phyloP scores from a whole-genome alignment of 768 basidiomycete genomes.

The Tylopilus intermedius region DNA sequence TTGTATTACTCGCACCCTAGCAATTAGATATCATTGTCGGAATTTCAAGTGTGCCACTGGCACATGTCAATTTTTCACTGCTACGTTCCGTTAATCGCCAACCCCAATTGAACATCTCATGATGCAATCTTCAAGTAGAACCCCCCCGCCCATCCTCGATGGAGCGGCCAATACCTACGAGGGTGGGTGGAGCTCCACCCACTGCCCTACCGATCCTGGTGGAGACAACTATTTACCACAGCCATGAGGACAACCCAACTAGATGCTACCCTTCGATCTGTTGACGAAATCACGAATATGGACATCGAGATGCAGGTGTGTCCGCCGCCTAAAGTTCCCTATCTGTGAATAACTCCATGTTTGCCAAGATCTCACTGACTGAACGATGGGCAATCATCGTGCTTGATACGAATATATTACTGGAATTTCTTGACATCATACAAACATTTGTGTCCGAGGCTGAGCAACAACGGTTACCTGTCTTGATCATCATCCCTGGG shows the following conservation, averaged over 20 bases:
- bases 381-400: slow-evolving; percentile 50
- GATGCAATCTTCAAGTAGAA: slow-evolving; percentile 4
- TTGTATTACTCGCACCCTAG: slow-evolving; percentile 22
- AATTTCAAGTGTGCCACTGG: neutral
- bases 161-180: neutral
- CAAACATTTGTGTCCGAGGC: slow-evolving; percentile 61
- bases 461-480: slow-evolving; percentile 44
- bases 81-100: neutral
- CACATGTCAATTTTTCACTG: neutral
- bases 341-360: neutral
- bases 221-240: slow-evolving; percentile 1
- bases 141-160: neutral
- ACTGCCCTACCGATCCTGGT: neutral
- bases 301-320: slow-evolving; percentile 75
- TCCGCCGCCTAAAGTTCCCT: neutral
- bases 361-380: slow-evolving; percentile 37
- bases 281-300: slow-evolving; percentile 53
- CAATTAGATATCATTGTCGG: slow-evolving; percentile 14
- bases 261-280: slow-evolving; percentile 43
- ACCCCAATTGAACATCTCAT: neutral
- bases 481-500: slow-evolving; percentile 65
- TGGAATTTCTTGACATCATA: slow-evolving; percentile 61
- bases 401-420: slow-evolving; percentile 75
- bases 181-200: slow-evolving; percentile 7
- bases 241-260: slow-evolving; percentile 11